A percentile compares a stretch with the other conserved stretches of the same genome.
phyloP scores from a whole-genome alignment of 1,284 basidiomycete genomes.

The Tranzscheliella williamsii region DNA sequence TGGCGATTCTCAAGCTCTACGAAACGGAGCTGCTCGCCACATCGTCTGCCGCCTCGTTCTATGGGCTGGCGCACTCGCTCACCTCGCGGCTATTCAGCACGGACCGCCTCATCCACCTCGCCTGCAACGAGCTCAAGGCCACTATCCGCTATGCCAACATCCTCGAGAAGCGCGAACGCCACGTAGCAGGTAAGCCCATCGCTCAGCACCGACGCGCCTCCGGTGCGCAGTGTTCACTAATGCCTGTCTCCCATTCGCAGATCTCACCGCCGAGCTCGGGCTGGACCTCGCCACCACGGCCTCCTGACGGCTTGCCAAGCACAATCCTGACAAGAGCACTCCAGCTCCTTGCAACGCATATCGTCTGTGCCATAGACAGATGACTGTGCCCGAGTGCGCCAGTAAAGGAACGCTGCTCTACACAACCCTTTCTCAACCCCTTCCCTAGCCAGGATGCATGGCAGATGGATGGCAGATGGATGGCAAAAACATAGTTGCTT shows the following conservation, averaged over 20 bases:
- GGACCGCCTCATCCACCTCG: slow-evolving; percentile 73
- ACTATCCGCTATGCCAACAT: slow-evolving; percentile 73
- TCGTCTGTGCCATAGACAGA: too few species aligned
- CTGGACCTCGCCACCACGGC: slow-evolving; percentile 3
- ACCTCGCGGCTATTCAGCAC: slow-evolving; percentile 90
- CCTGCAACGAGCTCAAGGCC: slow-evolving; percentile 69
- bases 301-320: too few species aligned
- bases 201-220: too few species aligned
- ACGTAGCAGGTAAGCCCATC: slow-evolving; percentile 55
- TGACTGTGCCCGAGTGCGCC: too few species aligned
- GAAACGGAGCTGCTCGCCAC: slow-evolving; percentile 80
- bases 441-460: too few species aligned
- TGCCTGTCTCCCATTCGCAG: too few species aligned
- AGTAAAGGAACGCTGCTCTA: too few species aligned
- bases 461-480: too few species aligned
- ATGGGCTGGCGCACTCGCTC: slow-evolving; percentile 79
- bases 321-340: too few species aligned
- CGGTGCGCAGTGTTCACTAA: too few species aligned
- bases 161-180: slow-evolving; percentile 69
- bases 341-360: too few species aligned
- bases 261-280: slow-evolving; percentile 22
- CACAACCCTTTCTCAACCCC: too few species aligned
- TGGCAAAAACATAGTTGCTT: slow-evolving; percentile 4
- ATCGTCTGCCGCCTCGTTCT: slow-evolving; percentile 80
- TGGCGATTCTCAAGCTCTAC: slow-evolving; percentile 81